Conservation (phyloP, 2,329 filamentous ascomycete genomes). For the Diaporthe longicolla region DNA sequence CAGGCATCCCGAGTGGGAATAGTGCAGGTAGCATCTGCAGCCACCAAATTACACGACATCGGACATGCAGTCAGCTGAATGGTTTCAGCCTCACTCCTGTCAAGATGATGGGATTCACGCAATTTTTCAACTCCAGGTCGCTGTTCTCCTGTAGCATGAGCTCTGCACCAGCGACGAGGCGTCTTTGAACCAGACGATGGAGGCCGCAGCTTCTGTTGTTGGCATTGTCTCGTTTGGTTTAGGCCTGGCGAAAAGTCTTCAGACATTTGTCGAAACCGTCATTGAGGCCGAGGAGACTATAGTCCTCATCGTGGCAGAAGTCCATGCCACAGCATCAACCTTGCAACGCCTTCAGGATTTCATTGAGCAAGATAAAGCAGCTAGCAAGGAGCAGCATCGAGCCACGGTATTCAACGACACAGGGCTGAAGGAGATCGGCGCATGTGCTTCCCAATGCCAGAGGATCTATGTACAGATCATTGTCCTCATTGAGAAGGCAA, state of each 20-base stretch:
- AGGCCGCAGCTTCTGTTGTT: neutral
- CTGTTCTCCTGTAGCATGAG: neutral
- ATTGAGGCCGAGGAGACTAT: conserved; percentile 16
- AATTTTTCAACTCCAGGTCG: neutral
- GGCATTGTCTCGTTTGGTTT: neutral
- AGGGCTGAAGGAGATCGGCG: neutral
- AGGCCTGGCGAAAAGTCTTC: neutral
- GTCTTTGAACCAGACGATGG: neutral
- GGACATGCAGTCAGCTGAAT: neutral
- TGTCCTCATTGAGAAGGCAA: conserved; percentile 3
- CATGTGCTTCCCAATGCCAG: neutral
- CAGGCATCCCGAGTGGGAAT: neutral
- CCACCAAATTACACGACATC: neutral
- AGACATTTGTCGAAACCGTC: neutral
- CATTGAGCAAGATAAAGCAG: neutral
- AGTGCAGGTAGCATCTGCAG: neutral
- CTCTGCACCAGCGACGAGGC: neutral
- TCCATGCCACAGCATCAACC: conserved; percentile 3
- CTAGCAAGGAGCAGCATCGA: neutral
- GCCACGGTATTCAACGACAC: neutral
- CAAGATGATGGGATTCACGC: neutral
- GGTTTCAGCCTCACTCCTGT: neutral
- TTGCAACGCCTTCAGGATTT: neutral
- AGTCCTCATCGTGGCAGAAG: neutral
- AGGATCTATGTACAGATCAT: conserved; percentile 15